Conservation (phyloP, 257 asterid species). For the Petunia secreta region DNA sequence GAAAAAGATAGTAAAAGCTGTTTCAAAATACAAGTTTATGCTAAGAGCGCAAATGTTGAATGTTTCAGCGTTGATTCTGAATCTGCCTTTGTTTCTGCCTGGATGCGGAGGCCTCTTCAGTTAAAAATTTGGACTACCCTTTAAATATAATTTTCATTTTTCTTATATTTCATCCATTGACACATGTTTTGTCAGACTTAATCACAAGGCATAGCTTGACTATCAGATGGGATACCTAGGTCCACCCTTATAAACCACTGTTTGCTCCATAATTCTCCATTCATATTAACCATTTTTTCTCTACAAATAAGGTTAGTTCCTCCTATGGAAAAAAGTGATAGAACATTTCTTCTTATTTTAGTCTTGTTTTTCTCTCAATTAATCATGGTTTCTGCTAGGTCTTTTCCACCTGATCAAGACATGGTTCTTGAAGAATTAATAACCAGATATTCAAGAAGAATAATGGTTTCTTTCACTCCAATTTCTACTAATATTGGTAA, state of each 20-base stretch:
- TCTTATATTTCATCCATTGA: conserved; percentile 25
- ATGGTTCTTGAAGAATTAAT: conserved; percentile 4
- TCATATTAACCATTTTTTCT: neutral
- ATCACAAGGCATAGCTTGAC: conserved; percentile 36
- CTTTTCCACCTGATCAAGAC: neutral
- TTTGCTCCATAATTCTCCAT: neutral
- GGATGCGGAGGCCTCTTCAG: neutral
- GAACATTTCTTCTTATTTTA: conserved; percentile 35
- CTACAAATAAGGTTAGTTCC: neutral
- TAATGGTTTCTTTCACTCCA: conserved; percentile 38
- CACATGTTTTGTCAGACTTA: conserved; percentile 50
- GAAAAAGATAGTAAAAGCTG: no score
- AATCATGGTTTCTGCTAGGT: conserved; percentile 15
- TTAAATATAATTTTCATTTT: conserved; percentile 22
- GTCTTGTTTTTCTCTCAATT: conserved; percentile 37
- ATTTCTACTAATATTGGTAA: conserved; percentile 37
- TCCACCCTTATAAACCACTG: conserved; percentile 27
- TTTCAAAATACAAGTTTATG: no score
- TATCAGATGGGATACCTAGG: conserved; percentile 14
- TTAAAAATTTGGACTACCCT: conserved; percentile 28
- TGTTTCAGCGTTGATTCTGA: no score
- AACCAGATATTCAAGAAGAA: conserved; percentile 40
- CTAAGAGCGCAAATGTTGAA: no score
- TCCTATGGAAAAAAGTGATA: conserved; percentile 32
- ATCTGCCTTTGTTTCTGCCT: no score